Evolutionary conservation across 2,329 filamentous ascomycete genomes (phyloP).

Genomic region (Pezizomycotina sp.): DNA sequence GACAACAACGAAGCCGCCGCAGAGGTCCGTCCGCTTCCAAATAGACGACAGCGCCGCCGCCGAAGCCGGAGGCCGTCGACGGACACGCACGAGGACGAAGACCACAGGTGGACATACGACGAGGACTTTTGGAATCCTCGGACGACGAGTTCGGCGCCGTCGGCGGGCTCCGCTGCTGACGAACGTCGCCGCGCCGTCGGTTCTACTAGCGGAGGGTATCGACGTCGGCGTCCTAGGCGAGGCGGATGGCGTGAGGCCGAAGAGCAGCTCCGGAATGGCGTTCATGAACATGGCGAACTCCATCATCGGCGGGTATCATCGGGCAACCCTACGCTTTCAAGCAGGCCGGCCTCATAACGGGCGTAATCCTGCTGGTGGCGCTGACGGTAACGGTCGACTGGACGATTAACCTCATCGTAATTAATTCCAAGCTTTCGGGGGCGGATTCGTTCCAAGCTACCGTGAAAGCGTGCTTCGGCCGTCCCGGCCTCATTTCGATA

Average conservation of each 20-base stretch:
- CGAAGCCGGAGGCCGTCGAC: too few relatives aligned
- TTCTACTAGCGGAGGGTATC: constrained; percentile 48
- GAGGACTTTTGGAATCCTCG: constrained; percentile 40
- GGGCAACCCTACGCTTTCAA: constrained; percentile 86
- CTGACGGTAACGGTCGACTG: constrained; percentile 76
- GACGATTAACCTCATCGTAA: constrained; percentile 92
- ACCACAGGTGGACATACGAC: constrained; percentile 37
- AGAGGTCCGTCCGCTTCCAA: too few relatives aligned
- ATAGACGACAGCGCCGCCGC: constrained; percentile 2
- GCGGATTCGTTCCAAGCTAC: constrained; percentile 90
- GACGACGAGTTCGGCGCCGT: constrained; percentile 26
- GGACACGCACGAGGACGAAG: too few relatives aligned
- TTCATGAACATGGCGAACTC: constrained; percentile 99
- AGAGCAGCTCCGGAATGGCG: constrained; percentile 68
- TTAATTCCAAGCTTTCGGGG: constrained; percentile 93
- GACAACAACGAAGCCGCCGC: too few relatives aligned
- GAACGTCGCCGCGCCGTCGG: constrained; percentile 64
- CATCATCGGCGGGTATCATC: constrained; percentile 55
- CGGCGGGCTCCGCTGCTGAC: constrained; percentile 54
- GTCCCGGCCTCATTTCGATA: constrained; percentile 73
- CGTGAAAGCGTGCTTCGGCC: constrained; percentile 87
- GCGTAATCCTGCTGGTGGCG: constrained; percentile 56
- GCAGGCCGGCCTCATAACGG: constrained; percentile 73
- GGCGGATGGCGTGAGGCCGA: constrained; percentile 48
- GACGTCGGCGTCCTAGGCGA: constrained; percentile 38